Evolutionary conservation across 495 filamentous ascomycete genomes (phyloP).

Genomic region (Oleoguttula mirabilis): DNA sequence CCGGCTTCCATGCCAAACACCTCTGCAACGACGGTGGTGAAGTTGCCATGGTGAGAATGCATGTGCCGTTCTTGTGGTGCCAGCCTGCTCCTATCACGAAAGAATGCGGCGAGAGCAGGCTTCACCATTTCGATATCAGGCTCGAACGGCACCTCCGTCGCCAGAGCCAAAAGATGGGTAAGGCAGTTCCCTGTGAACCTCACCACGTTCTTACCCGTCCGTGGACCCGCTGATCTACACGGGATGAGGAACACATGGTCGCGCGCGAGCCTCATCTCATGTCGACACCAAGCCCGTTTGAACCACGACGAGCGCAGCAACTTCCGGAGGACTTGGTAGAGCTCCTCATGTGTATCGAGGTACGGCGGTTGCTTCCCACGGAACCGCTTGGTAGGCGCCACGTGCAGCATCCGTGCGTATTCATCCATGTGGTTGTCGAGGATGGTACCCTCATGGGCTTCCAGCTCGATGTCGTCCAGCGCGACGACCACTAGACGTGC

Average conservation of each 20-base stretch:
- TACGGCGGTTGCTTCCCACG: constrained; percentile 22
- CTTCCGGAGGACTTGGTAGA: constrained; percentile 22
- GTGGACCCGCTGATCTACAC: constrained; percentile 12
- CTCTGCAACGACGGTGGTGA: constrained; percentile 22
- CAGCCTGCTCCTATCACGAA: constrained; percentile 13
- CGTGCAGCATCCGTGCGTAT: constrained; percentile 12
- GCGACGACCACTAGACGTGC: constrained; percentile 25
- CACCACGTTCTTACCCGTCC: constrained; percentile 14
- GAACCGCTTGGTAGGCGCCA: constrained; percentile 17
- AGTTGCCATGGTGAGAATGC: constrained; percentile 19
- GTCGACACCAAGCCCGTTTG: constrained; percentile 27
- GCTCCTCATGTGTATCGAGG: constrained; percentile 18
- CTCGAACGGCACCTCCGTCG: constrained; percentile 21
- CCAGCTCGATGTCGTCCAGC: constrained; percentile 24
- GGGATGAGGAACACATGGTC: constrained; percentile 26
- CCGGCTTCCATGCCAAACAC: constrained; percentile 25
- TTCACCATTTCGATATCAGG: constrained; percentile 15
- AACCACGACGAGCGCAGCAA: constrained; percentile 27
- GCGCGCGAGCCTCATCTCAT: constrained; percentile 25
- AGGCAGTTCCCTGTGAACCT: constrained; percentile 25
- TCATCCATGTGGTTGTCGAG: constrained; percentile 23
- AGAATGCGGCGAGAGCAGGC: constrained; percentile 17
- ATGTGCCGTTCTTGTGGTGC: constrained; percentile 2
- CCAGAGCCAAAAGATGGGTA: constrained; percentile 22
- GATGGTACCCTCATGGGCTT: constrained; percentile 15